Evolutionary conservation across 805 yeast genomes (phyloP).

Genomic region (Kodamaea neixiangensis): DNA sequence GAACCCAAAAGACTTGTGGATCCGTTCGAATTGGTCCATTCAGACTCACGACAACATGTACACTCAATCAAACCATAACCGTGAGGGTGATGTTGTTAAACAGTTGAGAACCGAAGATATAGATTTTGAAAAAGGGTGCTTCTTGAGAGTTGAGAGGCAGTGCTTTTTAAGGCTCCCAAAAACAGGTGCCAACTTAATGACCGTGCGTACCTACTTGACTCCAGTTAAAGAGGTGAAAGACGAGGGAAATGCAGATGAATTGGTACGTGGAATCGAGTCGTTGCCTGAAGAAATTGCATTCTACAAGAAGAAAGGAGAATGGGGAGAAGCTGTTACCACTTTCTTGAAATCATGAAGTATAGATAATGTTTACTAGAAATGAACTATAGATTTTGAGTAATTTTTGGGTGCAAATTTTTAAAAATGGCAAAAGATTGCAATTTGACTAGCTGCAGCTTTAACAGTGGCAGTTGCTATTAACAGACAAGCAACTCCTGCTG

Average conservation of each 20-base stretch:
- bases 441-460: too few species aligned
- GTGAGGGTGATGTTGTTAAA: slow-evolving; percentile 28
- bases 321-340: slow-evolving; percentile 42
- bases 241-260: slow-evolving; percentile 35
- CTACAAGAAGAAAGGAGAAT: slow-evolving; percentile 36
- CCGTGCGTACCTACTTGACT: slow-evolving; percentile 39
- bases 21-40: slow-evolving; percentile 69
- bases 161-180: slow-evolving; percentile 37
- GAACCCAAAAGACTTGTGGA: slow-evolving; percentile 55
- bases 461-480: too few species aligned
- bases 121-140: slow-evolving; percentile 36
- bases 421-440: too few species aligned
- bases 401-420: not conserved
- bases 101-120: slow-evolving; percentile 28
- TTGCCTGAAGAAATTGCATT: slow-evolving; percentile 41
- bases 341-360: slow-evolving; percentile 18
- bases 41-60: slow-evolving; percentile 54
- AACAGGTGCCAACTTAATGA: slow-evolving; percentile 37
- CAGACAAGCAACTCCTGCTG: too few species aligned
- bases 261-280: slow-evolving; percentile 34
- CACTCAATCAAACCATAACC: slow-evolving; percentile 33
- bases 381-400: too few species aligned
- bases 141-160: slow-evolving; percentile 40
- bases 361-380: too few species aligned
- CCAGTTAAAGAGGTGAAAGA: slow-evolving; percentile 29